Evolutionary conservation across 495 filamentous ascomycete species (phyloP).

Genomic region (Aspergillus haitiensis): DNA sequence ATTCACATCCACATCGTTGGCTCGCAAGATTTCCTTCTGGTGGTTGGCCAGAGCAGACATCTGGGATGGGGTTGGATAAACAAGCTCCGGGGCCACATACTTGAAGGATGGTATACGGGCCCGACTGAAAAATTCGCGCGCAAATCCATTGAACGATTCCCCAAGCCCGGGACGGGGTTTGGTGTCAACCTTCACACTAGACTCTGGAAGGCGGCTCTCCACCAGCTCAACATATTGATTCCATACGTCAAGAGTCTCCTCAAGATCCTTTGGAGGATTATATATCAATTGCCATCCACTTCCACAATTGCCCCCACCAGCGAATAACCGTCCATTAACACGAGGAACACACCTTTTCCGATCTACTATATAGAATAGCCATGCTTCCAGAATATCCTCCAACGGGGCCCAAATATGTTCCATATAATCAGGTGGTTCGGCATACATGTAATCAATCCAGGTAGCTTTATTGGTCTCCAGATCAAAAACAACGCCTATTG

Average conservation of each 20-base stretch:
- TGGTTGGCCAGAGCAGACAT: neutral
- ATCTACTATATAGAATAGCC: neutral
- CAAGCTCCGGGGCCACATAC: constrained; percentile 1
- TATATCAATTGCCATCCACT: neutral
- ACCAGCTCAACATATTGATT: neutral
- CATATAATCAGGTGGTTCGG: neutral
- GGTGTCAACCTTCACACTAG: neutral
- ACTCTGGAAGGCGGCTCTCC: neutral
- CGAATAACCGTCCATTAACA: neutral
- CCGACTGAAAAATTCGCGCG: neutral
- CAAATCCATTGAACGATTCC: neutral
- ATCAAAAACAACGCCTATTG: constrained; percentile 3
- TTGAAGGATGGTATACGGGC: neutral
- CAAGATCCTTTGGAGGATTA: neutral
- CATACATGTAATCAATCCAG: neutral
- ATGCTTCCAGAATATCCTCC: neutral
- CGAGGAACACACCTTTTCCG: neutral
- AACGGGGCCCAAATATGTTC: constrained; percentile 5
- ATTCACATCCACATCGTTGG: neutral
- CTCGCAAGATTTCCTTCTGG: neutral
- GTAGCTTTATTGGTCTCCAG: constrained; percentile 3
- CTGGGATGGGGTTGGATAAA: neutral
- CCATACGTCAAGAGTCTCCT: neutral
- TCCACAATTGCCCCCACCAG: neutral
- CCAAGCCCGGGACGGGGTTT: neutral